Conservation (phyloP, 805 yeast species). For the Pichia pseudocactophila region DNA sequence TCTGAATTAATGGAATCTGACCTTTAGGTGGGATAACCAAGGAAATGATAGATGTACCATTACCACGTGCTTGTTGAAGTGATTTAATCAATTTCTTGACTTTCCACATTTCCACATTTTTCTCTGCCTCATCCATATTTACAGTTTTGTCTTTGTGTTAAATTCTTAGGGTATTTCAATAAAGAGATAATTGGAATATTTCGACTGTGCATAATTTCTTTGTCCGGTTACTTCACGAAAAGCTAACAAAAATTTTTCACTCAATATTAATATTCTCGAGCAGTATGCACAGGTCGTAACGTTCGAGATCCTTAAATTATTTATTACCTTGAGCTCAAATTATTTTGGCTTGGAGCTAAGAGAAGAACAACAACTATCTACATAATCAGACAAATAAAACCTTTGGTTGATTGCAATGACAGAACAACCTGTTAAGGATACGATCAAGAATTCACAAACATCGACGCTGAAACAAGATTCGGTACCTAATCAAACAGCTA, state of each 20-base stretch:
- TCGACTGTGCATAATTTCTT: too few species aligned
- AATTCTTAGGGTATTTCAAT: too few species aligned
- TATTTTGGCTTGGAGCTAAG: too few species aligned
- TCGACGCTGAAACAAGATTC: not conserved
- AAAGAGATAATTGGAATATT: too few species aligned
- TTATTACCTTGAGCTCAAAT: too few species aligned
- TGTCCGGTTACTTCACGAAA: too few species aligned
- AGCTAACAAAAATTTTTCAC: constrained; percentile 4
- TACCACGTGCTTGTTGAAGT: constrained; percentile 89
- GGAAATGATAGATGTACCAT: constrained; percentile 98
- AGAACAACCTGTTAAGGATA: not conserved
- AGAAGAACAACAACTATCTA: too few species aligned
- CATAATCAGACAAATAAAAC: too few species aligned
- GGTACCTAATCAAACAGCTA: not conserved
- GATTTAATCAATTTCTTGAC: constrained; percentile 87
- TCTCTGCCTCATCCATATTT: constrained; percentile 78
- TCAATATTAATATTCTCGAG: too few species aligned
- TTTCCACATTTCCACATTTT: constrained; percentile 98
- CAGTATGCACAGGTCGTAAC: too few species aligned
- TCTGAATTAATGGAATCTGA: constrained; percentile 79
- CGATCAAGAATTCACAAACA: not conserved
- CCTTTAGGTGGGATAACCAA: constrained; percentile 92
- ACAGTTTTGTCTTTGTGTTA: not conserved
- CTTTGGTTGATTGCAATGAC: too few species aligned
- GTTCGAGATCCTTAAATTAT: too few species aligned